These are phyloP conservation scores for Neofusicoccum parvum DNA, from an alignment of 2,329 filamentous ascomycete species.

Conservation along the genomic window DNA sequence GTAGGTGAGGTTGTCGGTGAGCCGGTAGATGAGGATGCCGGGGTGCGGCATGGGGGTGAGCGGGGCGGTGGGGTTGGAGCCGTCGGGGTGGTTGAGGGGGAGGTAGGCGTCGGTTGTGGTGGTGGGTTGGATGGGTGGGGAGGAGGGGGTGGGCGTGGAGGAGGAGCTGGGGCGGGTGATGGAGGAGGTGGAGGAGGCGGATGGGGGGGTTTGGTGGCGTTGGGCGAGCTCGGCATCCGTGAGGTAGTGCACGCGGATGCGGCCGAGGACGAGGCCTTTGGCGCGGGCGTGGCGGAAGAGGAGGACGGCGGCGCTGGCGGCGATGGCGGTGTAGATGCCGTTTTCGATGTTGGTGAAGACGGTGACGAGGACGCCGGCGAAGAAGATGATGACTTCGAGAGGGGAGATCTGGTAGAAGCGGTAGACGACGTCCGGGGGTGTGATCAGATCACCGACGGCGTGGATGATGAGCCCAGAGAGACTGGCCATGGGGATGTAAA, in stretches of 20 bases:
- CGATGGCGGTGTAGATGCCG: slow-evolving; percentile 84
- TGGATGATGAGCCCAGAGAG: slow-evolving; percentile 90
- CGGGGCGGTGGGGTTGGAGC: not conserved
- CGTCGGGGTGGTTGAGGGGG: not conserved
- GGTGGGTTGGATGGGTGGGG: not conserved
- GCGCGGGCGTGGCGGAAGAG: slow-evolving; percentile 62
- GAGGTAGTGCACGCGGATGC: slow-evolving; percentile 25
- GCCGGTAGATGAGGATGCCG: slow-evolving; percentile 37
- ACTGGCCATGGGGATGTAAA: slow-evolving; percentile 80
- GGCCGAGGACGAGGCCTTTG: slow-evolving; percentile 30
- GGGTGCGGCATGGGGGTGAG: slow-evolving; percentile 17
- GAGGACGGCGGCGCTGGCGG: slow-evolving; percentile 72
- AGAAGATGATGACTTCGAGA: slow-evolving; percentile 85
- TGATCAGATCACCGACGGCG: slow-evolving; percentile 86
- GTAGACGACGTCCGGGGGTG: slow-evolving; percentile 82
- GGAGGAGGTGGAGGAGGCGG: slow-evolving; percentile 35
- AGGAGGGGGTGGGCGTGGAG: not conserved
- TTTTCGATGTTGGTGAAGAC: slow-evolving; percentile 83
- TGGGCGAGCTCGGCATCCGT: not conserved
- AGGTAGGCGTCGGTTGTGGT: slow-evolving; percentile 6
- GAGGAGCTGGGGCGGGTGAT: slow-evolving; percentile 38
- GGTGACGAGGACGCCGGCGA: slow-evolving; percentile 83
- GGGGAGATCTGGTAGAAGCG: slow-evolving; percentile 92
- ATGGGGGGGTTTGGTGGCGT: slow-evolving; percentile 35
- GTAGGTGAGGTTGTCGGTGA: slow-evolving; percentile 93